Percentiles rank a stretch among this genome's conserved stretches.
Conservation (phyloP, 108 stramenopile genomes). For the Cylindrotheca fusiformis region DNA sequence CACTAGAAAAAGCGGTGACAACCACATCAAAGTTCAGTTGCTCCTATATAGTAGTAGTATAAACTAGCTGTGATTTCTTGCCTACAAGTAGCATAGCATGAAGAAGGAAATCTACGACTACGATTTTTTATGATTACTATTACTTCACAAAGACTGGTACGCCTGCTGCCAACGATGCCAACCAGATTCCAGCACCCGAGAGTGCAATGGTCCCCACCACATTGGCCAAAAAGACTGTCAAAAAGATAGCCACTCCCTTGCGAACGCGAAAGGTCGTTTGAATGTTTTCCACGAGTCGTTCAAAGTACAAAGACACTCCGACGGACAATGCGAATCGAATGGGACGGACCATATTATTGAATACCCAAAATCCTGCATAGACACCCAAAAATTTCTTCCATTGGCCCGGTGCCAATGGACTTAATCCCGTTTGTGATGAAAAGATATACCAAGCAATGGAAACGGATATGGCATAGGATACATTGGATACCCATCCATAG, state of each 20-base stretch:
- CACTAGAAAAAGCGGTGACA: no score
- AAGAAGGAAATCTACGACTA: no score
- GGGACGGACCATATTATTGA: conserved; percentile 85
- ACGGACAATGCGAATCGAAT: conserved; percentile 63
- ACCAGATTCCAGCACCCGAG: conserved; percentile 53
- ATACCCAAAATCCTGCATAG: conserved; percentile 81
- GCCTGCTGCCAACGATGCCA: conserved; percentile 55
- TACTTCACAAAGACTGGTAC: conserved; percentile 51
- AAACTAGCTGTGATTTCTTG: no score
- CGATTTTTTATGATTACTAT: no score
- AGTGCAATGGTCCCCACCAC: conserved; percentile 54
- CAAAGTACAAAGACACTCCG: conserved; percentile 64
- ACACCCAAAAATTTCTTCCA: conserved; percentile 84
- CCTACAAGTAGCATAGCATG: no score
- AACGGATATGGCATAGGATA: conserved; percentile 68
- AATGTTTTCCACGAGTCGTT: conserved; percentile 40
- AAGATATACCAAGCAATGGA: conserved; percentile 54
- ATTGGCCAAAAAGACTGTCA: conserved; percentile 63
- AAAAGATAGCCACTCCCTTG: conserved; percentile 40
- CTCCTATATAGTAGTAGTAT: no score
- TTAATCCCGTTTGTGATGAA: conserved; percentile 60
- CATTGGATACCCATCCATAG: conserved; percentile 90
- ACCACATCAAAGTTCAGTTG: no score
- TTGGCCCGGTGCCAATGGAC: conserved; percentile 87
- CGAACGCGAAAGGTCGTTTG: conserved; percentile 43